Evolutionary conservation across 352 stramenopile genomes (phyloP).

Genomic region (Globisporangium camurandrum): DNA sequence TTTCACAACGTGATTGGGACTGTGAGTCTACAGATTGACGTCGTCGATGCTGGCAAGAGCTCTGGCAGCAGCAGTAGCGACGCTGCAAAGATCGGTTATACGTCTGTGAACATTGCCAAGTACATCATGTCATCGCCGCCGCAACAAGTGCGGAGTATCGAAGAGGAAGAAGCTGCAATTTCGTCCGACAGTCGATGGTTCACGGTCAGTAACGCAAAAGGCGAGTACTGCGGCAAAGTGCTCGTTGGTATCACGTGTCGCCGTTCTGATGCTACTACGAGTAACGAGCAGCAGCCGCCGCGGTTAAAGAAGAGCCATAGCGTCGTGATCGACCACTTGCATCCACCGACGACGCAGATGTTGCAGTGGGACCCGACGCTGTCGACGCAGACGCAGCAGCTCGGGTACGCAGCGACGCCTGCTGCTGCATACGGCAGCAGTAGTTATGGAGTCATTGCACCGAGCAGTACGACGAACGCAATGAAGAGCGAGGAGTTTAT

Average conservation of each 20-base stretch:
- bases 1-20: slow-evolving; percentile 74
- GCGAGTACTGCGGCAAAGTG: slow-evolving; percentile 83
- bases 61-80: slow-evolving; percentile 20
- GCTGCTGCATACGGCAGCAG: too few species aligned
- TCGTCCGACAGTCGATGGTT: slow-evolving; percentile 75
- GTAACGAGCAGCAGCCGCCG: slow-evolving; percentile 24
- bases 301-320: slow-evolving; percentile 73
- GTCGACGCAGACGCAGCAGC: slow-evolving; percentile 8
- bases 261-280: slow-evolving; percentile 13
- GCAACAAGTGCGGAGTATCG: slow-evolving; percentile 11
- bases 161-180: slow-evolving; percentile 68
- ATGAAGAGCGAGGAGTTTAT: slow-evolving; percentile 35
- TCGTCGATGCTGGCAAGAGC: slow-evolving; percentile 51
- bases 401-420: slow-evolving; percentile 29
- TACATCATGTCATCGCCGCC: slow-evolving; percentile 81
- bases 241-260: slow-evolving; percentile 74
- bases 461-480: slow-evolving; percentile 4
- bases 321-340: slow-evolving; percentile 61
- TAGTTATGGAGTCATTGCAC: too few species aligned
- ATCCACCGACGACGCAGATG: slow-evolving; percentile 65
- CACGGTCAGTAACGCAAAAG: slow-evolving; percentile 78
- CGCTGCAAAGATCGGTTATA: slow-evolving; percentile 49
- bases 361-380: slow-evolving; percentile 53
- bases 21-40: slow-evolving; percentile 65
- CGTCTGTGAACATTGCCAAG: slow-evolving; percentile 72